These are phyloP conservation scores for Coemansia sp. DNA, from an alignment of 192 early-diverging fungal species.

Conservation along the genomic window DNA sequence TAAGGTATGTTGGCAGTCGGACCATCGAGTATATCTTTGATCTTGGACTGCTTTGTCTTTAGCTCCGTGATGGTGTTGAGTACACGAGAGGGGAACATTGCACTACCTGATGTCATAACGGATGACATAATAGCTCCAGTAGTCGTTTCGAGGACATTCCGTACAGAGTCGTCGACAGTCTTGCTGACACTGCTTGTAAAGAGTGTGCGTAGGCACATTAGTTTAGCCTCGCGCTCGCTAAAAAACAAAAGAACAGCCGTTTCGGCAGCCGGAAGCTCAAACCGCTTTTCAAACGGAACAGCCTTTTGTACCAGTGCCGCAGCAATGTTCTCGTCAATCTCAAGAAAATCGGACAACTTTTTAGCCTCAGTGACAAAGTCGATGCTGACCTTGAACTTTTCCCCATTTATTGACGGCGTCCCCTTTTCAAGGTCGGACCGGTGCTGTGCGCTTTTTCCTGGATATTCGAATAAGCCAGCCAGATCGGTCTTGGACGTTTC, in stretches of 20 bases:
- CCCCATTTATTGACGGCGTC: conserved; percentile 58
- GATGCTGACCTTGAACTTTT: conserved; percentile 60
- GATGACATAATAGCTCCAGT: conserved; percentile 34
- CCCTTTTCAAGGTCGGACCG: conserved; percentile 44
- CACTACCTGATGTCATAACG: conserved; percentile 17
- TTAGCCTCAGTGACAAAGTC: conserved; percentile 64
- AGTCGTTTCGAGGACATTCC: conserved; percentile 42
- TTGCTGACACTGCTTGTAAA: conserved; percentile 54
- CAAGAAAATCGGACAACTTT: conserved; percentile 75
- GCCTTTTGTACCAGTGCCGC: conserved; percentile 62
- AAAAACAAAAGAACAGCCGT: conserved; percentile 68
- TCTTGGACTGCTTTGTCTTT: conserved; percentile 46
- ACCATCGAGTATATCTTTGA: conserved; percentile 50
- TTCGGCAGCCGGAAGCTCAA: conserved; percentile 60
- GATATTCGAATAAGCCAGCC: conserved; percentile 38
- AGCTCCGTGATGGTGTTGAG: conserved; percentile 53
- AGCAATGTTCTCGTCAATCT: conserved; percentile 75
- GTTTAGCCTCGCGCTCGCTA: conserved; percentile 60
- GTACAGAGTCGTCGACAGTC: conserved; percentile 44
- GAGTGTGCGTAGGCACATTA: conserved; percentile 56
- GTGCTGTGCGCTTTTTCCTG: conserved; percentile 39
- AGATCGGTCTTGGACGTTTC: conserved; percentile 40
- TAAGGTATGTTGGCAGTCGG: conserved; percentile 53
- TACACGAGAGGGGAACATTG: conserved; percentile 56
- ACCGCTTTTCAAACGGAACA: conserved; percentile 51